Percentiles rank a stretch among this genome's conserved stretches.
Conservation (phyloP, 2,329 filamentous ascomycete genomes). For the Penicillium verrucosum region DNA sequence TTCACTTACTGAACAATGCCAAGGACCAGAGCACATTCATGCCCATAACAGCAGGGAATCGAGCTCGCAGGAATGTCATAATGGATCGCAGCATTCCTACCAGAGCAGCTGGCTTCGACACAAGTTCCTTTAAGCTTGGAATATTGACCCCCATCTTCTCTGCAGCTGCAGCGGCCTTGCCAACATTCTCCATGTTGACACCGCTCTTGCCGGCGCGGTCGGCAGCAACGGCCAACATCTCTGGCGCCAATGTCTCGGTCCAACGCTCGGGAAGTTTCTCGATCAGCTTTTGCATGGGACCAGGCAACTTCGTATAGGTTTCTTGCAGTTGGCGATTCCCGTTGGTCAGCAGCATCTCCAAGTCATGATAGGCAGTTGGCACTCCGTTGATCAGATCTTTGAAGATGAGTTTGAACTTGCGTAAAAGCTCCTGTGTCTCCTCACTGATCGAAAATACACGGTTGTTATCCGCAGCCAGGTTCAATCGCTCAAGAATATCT, state of each 20-base stretch:
- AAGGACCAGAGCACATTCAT: conserved; percentile 90
- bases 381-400: conserved; percentile 90
- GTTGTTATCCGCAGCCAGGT: conserved; percentile 80
- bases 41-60: conserved; percentile 87
- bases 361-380: conserved; percentile 87
- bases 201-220: conserved; percentile 63
- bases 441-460: conserved; percentile 78
- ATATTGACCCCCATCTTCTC: conserved; percentile 66
- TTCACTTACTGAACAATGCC: conserved; percentile 72
- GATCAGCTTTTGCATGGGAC: conserved; percentile 79
- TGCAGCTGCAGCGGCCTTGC: conserved; percentile 54
- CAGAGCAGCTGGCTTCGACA: conserved; percentile 83
- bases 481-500: conserved; percentile 76
- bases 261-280: conserved; percentile 79
- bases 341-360: conserved; percentile 65
- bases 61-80: conserved; percentile 77
- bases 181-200: conserved; percentile 53
- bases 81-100: conserved; percentile 85
- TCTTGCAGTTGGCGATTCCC: conserved; percentile 63
- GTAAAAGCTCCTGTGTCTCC: conserved; percentile 77
- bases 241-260: conserved; percentile 71
- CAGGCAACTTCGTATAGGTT: conserved; percentile 66
- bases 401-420: conserved; percentile 82
- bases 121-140: conserved; percentile 70
- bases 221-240: conserved; percentile 74